Base-by-base conservation (phyloP, 1,284 basidiomycete genomes). In the Ceratobasidium sp. region DNA sequence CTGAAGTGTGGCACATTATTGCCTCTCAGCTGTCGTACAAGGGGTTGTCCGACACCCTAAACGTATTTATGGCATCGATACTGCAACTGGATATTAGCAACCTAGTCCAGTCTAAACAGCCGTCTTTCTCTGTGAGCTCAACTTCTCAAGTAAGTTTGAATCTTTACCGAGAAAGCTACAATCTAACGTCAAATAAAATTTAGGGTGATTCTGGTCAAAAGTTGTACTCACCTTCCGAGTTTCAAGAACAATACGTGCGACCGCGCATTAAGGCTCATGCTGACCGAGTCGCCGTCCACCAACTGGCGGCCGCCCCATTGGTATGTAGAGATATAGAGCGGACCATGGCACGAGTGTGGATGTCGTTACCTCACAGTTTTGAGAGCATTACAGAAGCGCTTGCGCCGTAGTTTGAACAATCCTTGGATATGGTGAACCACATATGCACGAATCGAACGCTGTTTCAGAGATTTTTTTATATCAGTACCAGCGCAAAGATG, bases 241-340 rank as follows among this genome's bases (percentile, higher is more conserved):
- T 61, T 38, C 57, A 61, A 38, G 57, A 61, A 17, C n/a, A 61
- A 61, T 61, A 61, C 28, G n/a, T 61, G 28, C 57, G 57, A 28
- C 5, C 57, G 13, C 66, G 66, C 20, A 54, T 68, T 10, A 20
- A 40, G n/a, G 44, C 50, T 38, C 66, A 68, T 20, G 66, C 66
- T 3, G 26, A 68, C 1, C 66, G 66, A 17, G 66, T 68, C 2
- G 66, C 20, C 17, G 44, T 17, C 20, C 48, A 52, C 48, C 66
- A 54, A 26, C 46, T 68, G 9, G 66, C 66, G 12, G 50, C 46
- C 12, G 66, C 46, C 6, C 50, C 50, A 1, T 13, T 68, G 20
- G 62, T 65, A 2, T n/a, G 3, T 12, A 10, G 38, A 40, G 62
- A 65, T 65, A 65, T 65, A n/a, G 40, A 44, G 62, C 20, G 23